Percentiles rank a stretch among this genome's conserved stretches.
These are phyloP conservation scores for Acer yangbiense DNA, from an alignment of 345 rosid genomes.

Conservation along the genomic window DNA sequence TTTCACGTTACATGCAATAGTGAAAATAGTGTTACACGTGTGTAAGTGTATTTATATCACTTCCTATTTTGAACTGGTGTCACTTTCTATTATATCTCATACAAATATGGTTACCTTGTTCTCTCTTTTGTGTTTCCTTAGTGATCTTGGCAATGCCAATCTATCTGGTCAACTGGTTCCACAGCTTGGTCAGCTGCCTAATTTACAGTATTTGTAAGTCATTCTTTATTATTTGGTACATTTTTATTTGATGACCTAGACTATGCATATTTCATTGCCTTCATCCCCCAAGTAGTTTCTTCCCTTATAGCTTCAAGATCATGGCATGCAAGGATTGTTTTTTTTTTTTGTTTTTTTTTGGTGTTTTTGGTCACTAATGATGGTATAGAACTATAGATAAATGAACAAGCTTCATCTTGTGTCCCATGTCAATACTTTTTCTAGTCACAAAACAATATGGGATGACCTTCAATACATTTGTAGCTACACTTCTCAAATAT, in stretches of 20 bases:
- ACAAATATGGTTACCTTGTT: conserved; percentile 4
- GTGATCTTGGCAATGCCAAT: conserved; percentile 73
- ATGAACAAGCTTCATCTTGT: background rate
- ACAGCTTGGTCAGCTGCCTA: conserved; percentile 61
- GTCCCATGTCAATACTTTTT: background rate
- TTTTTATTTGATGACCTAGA: background rate
- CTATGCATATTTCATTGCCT: background rate
- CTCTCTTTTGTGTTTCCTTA: conserved; percentile 7
- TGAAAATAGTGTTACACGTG: conserved; percentile 68
- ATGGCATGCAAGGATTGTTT: background rate
- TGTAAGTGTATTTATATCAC: conserved; percentile 55
- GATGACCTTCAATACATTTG: background rate
- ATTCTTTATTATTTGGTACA: background rate
- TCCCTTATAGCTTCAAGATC: background rate
- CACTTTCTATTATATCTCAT: background rate
- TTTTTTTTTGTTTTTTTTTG: background rate
- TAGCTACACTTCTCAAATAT: background rate
- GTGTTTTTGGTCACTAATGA: background rate
- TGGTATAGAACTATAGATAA: background rate
- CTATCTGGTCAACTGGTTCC: conserved; percentile 64
- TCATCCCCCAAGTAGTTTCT: background rate
- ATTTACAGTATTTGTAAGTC: conserved; percentile 84
- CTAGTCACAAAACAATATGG: background rate
- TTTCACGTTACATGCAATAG: conserved; percentile 77
- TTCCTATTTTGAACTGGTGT: conserved; percentile 11